Base-by-base conservation (phyloP, 2,329 filamentous ascomycete species). In the Aspergillus tamarii region DNA sequence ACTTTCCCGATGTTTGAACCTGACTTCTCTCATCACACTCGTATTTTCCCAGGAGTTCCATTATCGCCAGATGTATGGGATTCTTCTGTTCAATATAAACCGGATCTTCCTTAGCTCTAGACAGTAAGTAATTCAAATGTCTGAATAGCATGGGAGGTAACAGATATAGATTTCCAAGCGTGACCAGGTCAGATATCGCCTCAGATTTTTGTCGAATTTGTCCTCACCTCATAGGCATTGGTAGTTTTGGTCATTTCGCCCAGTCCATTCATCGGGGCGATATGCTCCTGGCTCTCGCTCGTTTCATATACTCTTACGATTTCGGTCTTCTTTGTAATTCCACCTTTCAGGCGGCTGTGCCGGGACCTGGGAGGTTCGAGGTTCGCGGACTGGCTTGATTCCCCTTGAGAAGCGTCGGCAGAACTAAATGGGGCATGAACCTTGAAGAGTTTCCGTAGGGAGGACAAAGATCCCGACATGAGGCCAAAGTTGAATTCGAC, bases 401-500 rank as follows among this genome's bases (percentile, higher is more conserved):
- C 43, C 43, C 43, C 43, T 21, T 46, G n/a, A 21, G 43, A 21
- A 5, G n/a, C 21, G 5, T 23, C 43, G n/a, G 43, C 21, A 23
- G 43, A 23, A 26, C 12, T 23, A 46, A 23, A 46, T 23, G 3
- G n/a, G 6, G 10, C n/a, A 21, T 16, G 21, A 23, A 46, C 10
- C 11, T 8, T 14, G 12, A 21, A 46, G 43, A 46, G n/a, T 21
- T 23, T 23, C 10, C 21, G 43, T 16, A 46, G 43, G 43, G 67
- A 70, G 0, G 67, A 66, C 10, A 70, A 64, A 7, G 68, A 70
- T 12, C 68, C 68, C 9, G 68, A 57, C 16, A 69, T 61, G 10
- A 70, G 67, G 11, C 60, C 68, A 1, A 71, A 54, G 11, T 67
- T 67, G 62, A 71, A 71, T 32, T 71, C 69, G 10, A 69, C 60